A percentile compares a stretch with the other conserved stretches of the same genome.
phyloP scores from a whole-genome alignment of 331 rosid genomes.

The Quercus lobata region DNA sequence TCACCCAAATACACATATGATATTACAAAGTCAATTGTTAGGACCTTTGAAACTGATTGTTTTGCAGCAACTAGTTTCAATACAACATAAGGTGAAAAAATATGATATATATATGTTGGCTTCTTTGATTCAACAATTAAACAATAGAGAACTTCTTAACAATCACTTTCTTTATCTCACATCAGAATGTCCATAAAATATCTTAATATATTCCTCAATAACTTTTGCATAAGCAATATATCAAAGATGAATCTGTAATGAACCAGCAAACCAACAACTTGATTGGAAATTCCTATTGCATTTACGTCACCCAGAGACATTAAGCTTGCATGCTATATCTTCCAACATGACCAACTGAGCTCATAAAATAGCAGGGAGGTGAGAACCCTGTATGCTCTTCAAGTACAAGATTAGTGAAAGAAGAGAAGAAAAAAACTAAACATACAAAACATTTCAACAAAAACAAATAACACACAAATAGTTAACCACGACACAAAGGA shows the following conservation, averaged over 20 bases:
- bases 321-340: background rate
- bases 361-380: background rate
- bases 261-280: background rate
- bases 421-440: background rate
- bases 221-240: background rate
- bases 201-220: background rate
- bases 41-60: background rate
- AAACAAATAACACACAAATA: background rate
- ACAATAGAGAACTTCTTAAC: background rate
- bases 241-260: background rate
- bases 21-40: background rate
- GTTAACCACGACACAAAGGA: background rate
- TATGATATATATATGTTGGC: background rate
- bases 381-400: background rate
- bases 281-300: background rate
- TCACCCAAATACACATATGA: background rate
- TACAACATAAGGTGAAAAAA: background rate
- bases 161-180: background rate
- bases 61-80: background rate
- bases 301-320: background rate
- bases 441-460: background rate
- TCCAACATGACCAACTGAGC: background rate
- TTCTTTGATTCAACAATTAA: background rate
- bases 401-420: background rate
- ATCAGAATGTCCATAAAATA: background rate